Evolutionary conservation across 495 filamentous ascomycete genomes (phyloP), one percentile per base, ranked within the genome.

Genomic region (Tuber calosporum): DNA sequence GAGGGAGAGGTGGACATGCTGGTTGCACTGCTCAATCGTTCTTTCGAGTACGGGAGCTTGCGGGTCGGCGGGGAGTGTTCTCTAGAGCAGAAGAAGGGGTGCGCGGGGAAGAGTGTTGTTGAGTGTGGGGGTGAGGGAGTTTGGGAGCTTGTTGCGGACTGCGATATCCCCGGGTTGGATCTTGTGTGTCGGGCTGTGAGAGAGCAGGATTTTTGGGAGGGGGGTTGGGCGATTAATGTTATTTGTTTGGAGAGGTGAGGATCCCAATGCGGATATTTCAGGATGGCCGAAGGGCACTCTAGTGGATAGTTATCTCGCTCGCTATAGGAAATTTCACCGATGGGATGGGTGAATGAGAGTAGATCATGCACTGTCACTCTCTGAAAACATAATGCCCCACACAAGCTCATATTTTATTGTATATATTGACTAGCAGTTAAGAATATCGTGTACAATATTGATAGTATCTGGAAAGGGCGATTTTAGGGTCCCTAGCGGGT

Each of bases 181-280:
- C 53, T 62, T 62, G 53, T 38, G 48, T 77, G 73, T 66, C 69
- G 69, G 15, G 75, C 66, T 66, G 66, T 72, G 36, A 67, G 53
- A n/a, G 70, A 37, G 69, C 58, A 17, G 4, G 73, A 76, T 41
- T 40, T 45, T 36, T 62, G 41, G 17, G 39, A 72, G 68, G 68
- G 72, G 42, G 58, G 38, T 42, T 76, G 68, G 38, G 67, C 38
- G 26, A 40, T 20, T 11, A 40, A 43, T 20, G 45, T 76, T 19
- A 48, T 53, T 69, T 76, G 73, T n/a, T 76, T 72, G 38, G 40
- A 69, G 34, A 39, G 67, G 75, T 76, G 48, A 42, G 75, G 75
- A 53, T 43, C 34, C n/a, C 17, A 58, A 58, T 26, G 48, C 9
- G 48, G 48, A 26, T 13, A n/a, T 58, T 13, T 26, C 45, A 8